Evolutionary conservation across 345 rosid species (phyloP).

Genomic region (Pistacia vera): DNA sequence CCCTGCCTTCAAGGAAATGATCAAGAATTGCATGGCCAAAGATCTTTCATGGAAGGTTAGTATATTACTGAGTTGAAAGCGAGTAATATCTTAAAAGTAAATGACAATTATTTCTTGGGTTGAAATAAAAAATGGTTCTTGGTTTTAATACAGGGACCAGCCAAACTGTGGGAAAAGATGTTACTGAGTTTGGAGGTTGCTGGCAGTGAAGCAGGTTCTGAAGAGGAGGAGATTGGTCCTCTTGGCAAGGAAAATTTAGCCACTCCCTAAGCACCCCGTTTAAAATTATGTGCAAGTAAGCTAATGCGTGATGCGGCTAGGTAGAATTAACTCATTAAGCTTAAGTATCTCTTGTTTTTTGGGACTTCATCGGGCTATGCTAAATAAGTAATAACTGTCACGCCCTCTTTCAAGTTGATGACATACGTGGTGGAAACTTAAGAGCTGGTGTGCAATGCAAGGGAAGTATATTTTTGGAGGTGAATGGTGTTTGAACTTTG

Average conservation of each 20-base stretch:
- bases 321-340: too few relatives aligned
- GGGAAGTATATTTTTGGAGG: background rate
- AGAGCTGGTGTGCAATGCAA: background rate
- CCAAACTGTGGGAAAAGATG: constrained; percentile 73
- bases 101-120: too few relatives aligned
- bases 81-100: too few relatives aligned
- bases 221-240: constrained; percentile 90
- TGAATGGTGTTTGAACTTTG: background rate
- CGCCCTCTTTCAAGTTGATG: too few relatives aligned
- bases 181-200: constrained; percentile 59
- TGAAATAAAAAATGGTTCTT: background rate
- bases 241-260: constrained; percentile 84
- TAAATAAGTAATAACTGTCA: too few relatives aligned
- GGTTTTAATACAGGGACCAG: constrained; percentile 69
- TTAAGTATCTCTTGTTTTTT: background rate
- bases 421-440: background rate
- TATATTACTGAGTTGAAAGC: background rate
- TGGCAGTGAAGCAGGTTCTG: constrained; percentile 60
- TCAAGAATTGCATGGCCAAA: constrained; percentile 84
- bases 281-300: background rate
- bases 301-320: background rate
- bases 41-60: constrained; percentile 98
- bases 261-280: constrained; percentile 51
- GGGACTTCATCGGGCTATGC: background rate
- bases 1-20: constrained; percentile 68